Base-by-base conservation (phyloP, 495 filamentous ascomycete species). In the Podospora tetraspora region DNA sequence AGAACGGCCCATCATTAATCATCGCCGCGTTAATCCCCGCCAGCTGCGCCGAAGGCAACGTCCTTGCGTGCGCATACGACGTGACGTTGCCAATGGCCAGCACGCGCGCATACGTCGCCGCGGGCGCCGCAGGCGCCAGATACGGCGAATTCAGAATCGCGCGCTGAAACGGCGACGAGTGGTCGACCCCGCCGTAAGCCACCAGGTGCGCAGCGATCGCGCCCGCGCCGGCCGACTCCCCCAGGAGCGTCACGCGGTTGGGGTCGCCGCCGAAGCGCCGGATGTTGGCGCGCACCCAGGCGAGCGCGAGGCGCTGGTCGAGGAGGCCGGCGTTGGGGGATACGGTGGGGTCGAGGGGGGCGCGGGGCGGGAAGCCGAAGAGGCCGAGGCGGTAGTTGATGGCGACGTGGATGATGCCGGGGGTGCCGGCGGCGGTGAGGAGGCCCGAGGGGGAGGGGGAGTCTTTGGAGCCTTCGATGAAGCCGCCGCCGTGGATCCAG, bases 381-480 rank as follows among this genome's bases (percentile, higher is more conserved):
- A 70, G 25, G 56, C 68, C 68, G n/a, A 70, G 64, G 24, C 68
- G 68, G 52, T 70, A 70, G 63, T 70, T 70, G 56, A 70, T 70
- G 3, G 37, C 59, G 7, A 70, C 64, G 19, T 52, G 56, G 37
- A 70, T 22, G 12, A 70, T 13, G 1, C 68, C 68, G 1, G 59
- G 27, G 19, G 30, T n/a, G n/a, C 64, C 64, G 19, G 11, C 64
- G 23, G 37, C 25, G 29, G 32, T 27, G 43, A 70, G 58, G 7
- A 70, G 37, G 7, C 68, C 64, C 2, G 68, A 60, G 4, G 68
- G 68, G 13, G 66, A 59, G 6, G 32, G 30, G 3, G 57, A 64
- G 30, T 59, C 25, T 56, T 70, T 70, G 43, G 43, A 57, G 9
- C 68, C 68, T 13, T 59, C 59, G 7, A 64, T 63, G 60, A 57